Percentiles rank a stretch among this genome's conserved stretches.
Evolutionary conservation across 805 yeast species (phyloP).

Genomic region (Blastobotrys chiropterorum): DNA sequence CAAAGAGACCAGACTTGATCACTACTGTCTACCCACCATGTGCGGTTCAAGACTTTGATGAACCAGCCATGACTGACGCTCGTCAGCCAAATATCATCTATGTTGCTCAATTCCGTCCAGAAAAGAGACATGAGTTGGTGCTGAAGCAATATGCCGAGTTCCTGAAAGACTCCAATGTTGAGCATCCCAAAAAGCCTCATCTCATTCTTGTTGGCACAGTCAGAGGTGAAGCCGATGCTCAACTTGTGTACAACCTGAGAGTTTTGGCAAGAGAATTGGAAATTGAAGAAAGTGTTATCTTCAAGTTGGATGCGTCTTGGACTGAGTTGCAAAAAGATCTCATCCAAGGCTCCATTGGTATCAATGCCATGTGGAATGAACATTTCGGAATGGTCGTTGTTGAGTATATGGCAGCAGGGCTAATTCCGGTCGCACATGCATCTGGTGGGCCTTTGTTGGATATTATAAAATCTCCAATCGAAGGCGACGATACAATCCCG

Average conservation of each 20-base stretch:
- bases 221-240: conserved; percentile 59
- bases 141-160: conserved; percentile 58
- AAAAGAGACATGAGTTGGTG: conserved; percentile 77
- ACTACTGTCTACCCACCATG: conserved; percentile 82
- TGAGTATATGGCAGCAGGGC: conserved; percentile 81
- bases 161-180: conserved; percentile 27
- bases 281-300: conserved; percentile 40
- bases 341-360: conserved; percentile 58
- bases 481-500: conserved; percentile 41
- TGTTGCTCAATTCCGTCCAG: conserved; percentile 92
- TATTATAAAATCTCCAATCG: conserved; percentile 47
- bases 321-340: conserved; percentile 51
- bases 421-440: conserved; percentile 85
- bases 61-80: conserved; percentile 18
- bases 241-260: conserved; percentile 47
- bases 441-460: conserved; percentile 93
- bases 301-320: conserved; percentile 72
- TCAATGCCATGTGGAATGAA: conserved; percentile 99
- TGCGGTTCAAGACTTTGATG: conserved; percentile 53
- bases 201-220: conserved; percentile 80
- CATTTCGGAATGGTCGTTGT: conserved; percentile 98
- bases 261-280: conserved; percentile 38
- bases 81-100: conserved; percentile 39
- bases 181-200: conserved; percentile 37
- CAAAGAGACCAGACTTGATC: conserved; percentile 24